Evolutionary conservation across 2,329 filamentous ascomycete genomes (phyloP), one percentile per base, ranked within the genome.

Genomic region (Xylaria sp.): DNA sequence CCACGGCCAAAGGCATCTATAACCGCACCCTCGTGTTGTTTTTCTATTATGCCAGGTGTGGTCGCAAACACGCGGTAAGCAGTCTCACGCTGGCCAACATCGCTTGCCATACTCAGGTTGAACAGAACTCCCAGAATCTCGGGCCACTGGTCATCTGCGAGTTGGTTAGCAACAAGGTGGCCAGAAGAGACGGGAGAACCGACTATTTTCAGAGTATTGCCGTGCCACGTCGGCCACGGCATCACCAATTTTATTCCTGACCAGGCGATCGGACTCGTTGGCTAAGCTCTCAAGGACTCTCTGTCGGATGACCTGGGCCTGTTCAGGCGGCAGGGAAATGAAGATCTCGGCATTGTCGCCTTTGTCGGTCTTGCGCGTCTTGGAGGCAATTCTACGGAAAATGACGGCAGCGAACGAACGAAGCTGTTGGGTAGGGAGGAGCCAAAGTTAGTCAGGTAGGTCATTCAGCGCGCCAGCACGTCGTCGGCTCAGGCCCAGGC

Each of bases 61-160:
- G 94, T 95, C 54, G 94, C 92, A 80, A 99, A 98, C 77, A 99
- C 96, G 71, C 96, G 90, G 84, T 96, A 99, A 20, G 96, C 94
- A 57, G 92, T 94, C 83, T 98, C 96, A 72, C 96, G 91, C 83
- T 97, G 92, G 73, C 92, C 91, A 37, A 92, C 83, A 71, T 98
- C 93, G 63, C 88, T 85, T 25, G 94, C 94, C 81, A 97, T 94
- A 81, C 95, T 98, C 48, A 97, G 90, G 76, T 94, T 91, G 84
- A 98, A 98, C 58, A 99, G 87, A 23, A 91, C 90, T 46, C 89
- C 90, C 34, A 99, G 88, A 48, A 99, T 88, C 78, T 98, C 96
- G 54, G 93, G 90, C 96, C 96, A 99, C 79, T 90, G 86, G 72
- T 96, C 90, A 76, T 90, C 94, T 97, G 80, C 31, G 28, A 71